Evolutionary conservation across 371 early-diverging fungal genomes (phyloP).

Genomic region (Chytridium lagenaria): DNA sequence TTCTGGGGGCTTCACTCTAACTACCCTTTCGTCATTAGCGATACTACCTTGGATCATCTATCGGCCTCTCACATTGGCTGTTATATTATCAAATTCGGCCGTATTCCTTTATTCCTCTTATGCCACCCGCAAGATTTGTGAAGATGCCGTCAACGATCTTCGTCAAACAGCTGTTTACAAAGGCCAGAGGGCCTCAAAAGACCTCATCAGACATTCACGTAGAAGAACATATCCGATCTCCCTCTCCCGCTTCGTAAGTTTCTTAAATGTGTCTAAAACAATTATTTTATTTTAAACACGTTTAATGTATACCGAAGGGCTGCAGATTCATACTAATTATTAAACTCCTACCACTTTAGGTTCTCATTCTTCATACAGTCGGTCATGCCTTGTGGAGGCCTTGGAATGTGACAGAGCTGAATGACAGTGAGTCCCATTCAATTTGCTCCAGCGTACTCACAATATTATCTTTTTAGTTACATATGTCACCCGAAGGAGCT

Average conservation of each 20-base stretch:
- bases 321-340: background rate
- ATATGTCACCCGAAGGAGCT: conserved; percentile 65
- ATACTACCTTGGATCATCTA: conserved; percentile 1
- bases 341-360: background rate
- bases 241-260: background rate
- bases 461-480: conserved; percentile 47
- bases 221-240: background rate
- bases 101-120: background rate
- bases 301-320: background rate
- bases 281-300: background rate
- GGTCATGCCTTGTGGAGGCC: conserved; percentile 20
- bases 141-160: background rate
- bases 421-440: conserved; percentile 21
- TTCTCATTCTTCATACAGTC: conserved; percentile 10
- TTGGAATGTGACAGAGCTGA: conserved; percentile 25
- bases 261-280: background rate
- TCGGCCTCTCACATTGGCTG: conserved; percentile 9
- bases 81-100: background rate
- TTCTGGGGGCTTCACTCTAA: background rate
- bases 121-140: background rate
- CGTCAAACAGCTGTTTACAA: conserved; percentile 4
- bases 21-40: conserved; percentile 2
- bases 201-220: background rate
- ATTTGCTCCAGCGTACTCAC: too few relatives aligned
- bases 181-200: background rate